Percentiles rank a stretch among this genome's conserved stretches.
Conservation (phyloP, 345 rosid species). For the Excoecaria agallocha region DNA sequence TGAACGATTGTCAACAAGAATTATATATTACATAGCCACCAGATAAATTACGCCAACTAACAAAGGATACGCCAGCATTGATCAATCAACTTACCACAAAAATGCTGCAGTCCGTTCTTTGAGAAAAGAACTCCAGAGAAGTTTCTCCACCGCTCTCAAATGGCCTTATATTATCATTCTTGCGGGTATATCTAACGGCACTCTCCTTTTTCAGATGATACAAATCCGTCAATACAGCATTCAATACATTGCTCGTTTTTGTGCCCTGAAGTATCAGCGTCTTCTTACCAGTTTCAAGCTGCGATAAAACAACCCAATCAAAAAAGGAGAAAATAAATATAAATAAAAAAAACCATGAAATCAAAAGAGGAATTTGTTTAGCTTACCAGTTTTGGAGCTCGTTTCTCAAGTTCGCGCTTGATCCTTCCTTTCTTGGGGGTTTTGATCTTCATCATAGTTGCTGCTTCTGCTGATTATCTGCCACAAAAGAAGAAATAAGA, state of each 20-base stretch:
- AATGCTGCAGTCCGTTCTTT: slow-evolving; percentile 85
- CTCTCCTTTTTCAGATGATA: slow-evolving; percentile 72
- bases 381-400: slow-evolving; percentile 80
- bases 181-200: slow-evolving; percentile 70
- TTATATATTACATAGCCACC: too few species aligned
- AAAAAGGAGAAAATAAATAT: neutral
- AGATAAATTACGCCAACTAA: too few species aligned
- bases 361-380: neutral
- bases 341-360: slow-evolving; percentile 15
- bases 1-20: too few species aligned
- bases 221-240: slow-evolving; percentile 62
- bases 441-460: slow-evolving; percentile 53
- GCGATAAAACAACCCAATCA: slow-evolving; percentile 5
- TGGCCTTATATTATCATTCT: slow-evolving; percentile 88
- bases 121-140: slow-evolving; percentile 88
- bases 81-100: slow-evolving; percentile 60
- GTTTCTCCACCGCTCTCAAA: slow-evolving; percentile 94
- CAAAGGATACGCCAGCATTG: neutral
- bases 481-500: neutral
- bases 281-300: slow-evolving; percentile 96
- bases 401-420: slow-evolving; percentile 64
- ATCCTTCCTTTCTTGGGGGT: slow-evolving; percentile 52
- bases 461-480: neutral
- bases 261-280: slow-evolving; percentile 91
- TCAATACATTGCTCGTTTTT: slow-evolving; percentile 67